Conservation (phyloP, 192 early-diverging fungal species). For the Chytriomyces sp. region DNA sequence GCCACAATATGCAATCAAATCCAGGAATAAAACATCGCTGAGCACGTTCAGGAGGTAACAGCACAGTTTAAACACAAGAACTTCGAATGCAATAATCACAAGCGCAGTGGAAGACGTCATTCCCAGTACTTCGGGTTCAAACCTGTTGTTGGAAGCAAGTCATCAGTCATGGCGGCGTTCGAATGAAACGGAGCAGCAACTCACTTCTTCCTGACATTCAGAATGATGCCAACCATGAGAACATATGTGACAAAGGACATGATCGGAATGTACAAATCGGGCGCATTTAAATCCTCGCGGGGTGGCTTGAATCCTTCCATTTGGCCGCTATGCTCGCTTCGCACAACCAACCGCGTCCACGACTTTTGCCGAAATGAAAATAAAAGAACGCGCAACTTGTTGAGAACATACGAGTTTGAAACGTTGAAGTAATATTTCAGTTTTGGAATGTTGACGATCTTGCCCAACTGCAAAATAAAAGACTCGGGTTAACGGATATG, state of each 20-base stretch:
- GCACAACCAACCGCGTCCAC: slow-evolving; percentile 77
- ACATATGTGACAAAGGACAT: slow-evolving; percentile 96
- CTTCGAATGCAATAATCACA: slow-evolving; percentile 79
- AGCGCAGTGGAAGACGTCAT: slow-evolving; percentile 82
- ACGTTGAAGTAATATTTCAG: slow-evolving; percentile 95
- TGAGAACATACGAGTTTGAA: slow-evolving; percentile 89
- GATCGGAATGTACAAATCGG: slow-evolving; percentile 95
- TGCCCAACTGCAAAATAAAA: slow-evolving; percentile 62
- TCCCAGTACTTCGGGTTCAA: slow-evolving; percentile 87
- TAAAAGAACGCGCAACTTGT: slow-evolving; percentile 81
- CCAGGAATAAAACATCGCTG: slow-evolving; percentile 80
- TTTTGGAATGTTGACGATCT: slow-evolving; percentile 84
- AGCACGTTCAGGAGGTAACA: slow-evolving; percentile 87
- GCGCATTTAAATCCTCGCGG: slow-evolving; percentile 90
- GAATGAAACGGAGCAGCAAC: slow-evolving; percentile 2
- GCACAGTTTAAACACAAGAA: slow-evolving; percentile 81
- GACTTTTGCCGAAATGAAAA: slow-evolving; percentile 89
- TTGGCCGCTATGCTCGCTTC: slow-evolving; percentile 66
- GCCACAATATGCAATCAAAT: slow-evolving; percentile 86
- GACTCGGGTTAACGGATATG: neutral
- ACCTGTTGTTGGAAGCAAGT: slow-evolving; percentile 52
- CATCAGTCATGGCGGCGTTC: neutral
- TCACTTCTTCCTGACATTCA: slow-evolving; percentile 62
- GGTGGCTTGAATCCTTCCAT: slow-evolving; percentile 82
- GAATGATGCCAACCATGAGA: slow-evolving; percentile 73